Evolutionary conservation across 495 filamentous ascomycete genomes (phyloP), one percentile per base, ranked within the genome.

Genomic region (Daldinia decipiens): DNA sequence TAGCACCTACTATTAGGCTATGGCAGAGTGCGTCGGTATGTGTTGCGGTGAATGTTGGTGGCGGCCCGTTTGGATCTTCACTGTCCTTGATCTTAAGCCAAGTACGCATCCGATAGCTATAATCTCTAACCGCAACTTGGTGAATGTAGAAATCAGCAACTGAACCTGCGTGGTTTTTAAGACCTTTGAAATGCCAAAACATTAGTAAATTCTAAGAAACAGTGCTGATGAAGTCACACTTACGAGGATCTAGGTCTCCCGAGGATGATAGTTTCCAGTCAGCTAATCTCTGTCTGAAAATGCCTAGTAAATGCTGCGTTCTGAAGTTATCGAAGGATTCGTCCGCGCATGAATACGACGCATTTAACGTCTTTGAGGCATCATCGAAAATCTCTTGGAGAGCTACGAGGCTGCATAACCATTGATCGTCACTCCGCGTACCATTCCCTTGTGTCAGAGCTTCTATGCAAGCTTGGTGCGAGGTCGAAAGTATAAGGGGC

Each of bases 331-430:
- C 65, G 36, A 64, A 72, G 0, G 64, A 68, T 43, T 72, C 64
- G 27, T 68, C 60, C 1, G 60, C 15, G 40, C 4, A 2, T 38
- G 6, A 7, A 36, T 52, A 36, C 8, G 69, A 51, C 1, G 53
- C 27, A 19, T 68, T 68, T 40, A 72, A 34, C 1, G 70, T 72
- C 31, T 72, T 72, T 13, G 70, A 68, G 13, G 15, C 64, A 21
- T 72, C 70, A 26, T 72, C 70, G 8, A 64, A 60, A 21, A 72
- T 63, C 32, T 72, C 70, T 8, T 72, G 70, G 56, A 72, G 65
- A 26, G 38, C 24, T 31, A 63, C 70, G 1, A 72, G 36, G 26
- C 65, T 68, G 38, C 70, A 72, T 52, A 72, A 11, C 70, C 70
- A 72, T 17, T 51, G 59, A 27, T 72, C 70, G 1, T 56, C 70